Percentiles rank a stretch among this genome's conserved stretches.
These are phyloP conservation scores for Neocatenulostroma microsporum DNA, from an alignment of 2,329 filamentous ascomycete species.

Conservation along the genomic window DNA sequence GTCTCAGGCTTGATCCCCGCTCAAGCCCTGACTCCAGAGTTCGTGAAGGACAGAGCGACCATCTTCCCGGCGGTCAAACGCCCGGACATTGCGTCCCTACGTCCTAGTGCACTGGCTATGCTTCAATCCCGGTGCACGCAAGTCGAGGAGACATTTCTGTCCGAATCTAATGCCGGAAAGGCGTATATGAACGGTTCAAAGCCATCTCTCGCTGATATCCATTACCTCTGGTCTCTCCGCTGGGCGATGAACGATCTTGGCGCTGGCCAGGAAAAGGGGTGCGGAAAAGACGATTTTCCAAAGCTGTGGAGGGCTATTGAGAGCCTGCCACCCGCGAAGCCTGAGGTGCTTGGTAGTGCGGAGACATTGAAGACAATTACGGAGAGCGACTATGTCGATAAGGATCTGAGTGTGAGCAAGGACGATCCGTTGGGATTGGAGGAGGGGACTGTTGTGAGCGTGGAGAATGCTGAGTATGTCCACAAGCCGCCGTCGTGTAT, in stretches of 20 bases:
- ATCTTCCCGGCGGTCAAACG: slow-evolving; percentile 22
- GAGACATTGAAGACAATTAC: slow-evolving; percentile 20
- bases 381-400: slow-evolving; percentile 12
- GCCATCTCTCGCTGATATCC: slow-evolving; percentile 21
- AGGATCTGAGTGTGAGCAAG: slow-evolving; percentile 11
- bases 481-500: not conserved
- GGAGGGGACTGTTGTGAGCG: slow-evolving; percentile 16
- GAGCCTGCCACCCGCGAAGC: slow-evolving; percentile 15
- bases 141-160: slow-evolving; percentile 19
- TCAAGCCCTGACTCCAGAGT: slow-evolving; percentile 15
- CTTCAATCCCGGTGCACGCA: slow-evolving; percentile 16
- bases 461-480: slow-evolving; percentile 25
- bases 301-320: slow-evolving; percentile 21
- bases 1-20: slow-evolving; percentile 18
- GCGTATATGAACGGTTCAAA: slow-evolving; percentile 20
- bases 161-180: slow-evolving; percentile 8
- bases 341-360: slow-evolving; percentile 18
- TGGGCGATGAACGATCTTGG: slow-evolving; percentile 21
- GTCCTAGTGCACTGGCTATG: slow-evolving; percentile 17
- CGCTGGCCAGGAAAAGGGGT: slow-evolving; percentile 14
- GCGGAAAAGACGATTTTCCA: slow-evolving; percentile 19
- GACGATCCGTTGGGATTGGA: slow-evolving; percentile 17
- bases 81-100: slow-evolving; percentile 15
- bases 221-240: slow-evolving; percentile 19
- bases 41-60: slow-evolving; percentile 22